Evolutionary conservation across 345 rosid genomes (phyloP), one percentile per base, ranked within the genome.

Genomic region (Hypericum androsaemum): DNA sequence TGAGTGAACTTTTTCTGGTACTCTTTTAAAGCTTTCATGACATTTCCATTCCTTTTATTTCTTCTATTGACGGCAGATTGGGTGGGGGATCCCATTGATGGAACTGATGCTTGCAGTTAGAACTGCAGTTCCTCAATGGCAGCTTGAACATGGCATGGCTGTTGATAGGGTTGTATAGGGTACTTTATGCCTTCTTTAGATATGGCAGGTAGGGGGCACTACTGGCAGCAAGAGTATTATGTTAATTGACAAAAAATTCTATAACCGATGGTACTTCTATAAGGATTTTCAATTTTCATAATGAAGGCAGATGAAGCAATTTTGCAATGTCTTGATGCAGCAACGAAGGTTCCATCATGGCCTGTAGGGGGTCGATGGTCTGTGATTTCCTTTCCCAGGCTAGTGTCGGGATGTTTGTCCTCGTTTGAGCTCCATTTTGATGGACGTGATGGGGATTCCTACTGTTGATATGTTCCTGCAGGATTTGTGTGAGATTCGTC

Each of bases 151-250:
- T 66, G 98, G 96, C 58, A 73, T 92, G 55, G 98, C 96, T 47
- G 94, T 88, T 64, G 95, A 92, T 68, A 87, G 98, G 77, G 98
- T 92, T 92, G 87, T 50, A 81, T 96, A 13, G 95, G 98, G 54
- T 76, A 88, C 64, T 87, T 92, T 70, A 84, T 88, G 96, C 82
- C 98, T 60, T 92, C 98, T 50, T 95, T 88, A 63, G 96, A 92
- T 61, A 92, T 92, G 98, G 87, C 96, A 69, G 98, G 98, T 92
- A 74, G 65, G n/a, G n/a, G 73, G 53, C 65, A 54, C 71, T 87
- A 63, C 61, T 1, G 2, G 32, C 32, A 1, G 4, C 32, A 22
- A 22, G 1, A 22, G 32, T 22, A 22, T 22, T 22, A 22, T 22
- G 32, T 22, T 22, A 22, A 22, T 22, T 1, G 32, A 22, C 32